A percentile compares a stretch with the other conserved stretches of the same genome.
Evolutionary conservation across 352 stramenopile species (phyloP).

Genomic region (Phytophthora melonis): DNA sequence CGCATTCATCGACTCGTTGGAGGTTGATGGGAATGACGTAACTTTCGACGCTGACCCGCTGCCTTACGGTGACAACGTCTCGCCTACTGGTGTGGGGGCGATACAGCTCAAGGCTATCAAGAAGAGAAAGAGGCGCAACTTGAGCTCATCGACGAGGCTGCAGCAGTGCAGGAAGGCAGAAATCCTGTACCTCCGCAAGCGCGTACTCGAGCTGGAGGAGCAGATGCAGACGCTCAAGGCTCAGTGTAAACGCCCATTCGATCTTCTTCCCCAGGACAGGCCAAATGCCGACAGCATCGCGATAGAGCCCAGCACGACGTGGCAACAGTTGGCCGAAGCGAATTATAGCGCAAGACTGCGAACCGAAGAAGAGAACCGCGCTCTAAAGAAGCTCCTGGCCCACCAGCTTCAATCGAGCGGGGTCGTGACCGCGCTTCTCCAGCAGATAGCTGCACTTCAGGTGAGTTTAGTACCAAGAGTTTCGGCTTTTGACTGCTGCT

Average conservation of each 20-base stretch:
- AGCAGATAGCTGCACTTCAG: constrained; percentile 1
- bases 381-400: constrained; percentile 7
- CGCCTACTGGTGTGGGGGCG: constrained; percentile 1
- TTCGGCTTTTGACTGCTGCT: neutral
- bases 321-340: constrained; percentile 6
- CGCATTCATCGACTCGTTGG: constrained; percentile 19
- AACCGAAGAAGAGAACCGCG: constrained; percentile 16
- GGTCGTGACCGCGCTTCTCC: neutral
- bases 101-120: neutral
- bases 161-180: constrained; percentile 30
- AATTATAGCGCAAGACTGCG: constrained; percentile 11
- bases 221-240: neutral
- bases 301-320: neutral
- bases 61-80: neutral
- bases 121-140: constrained; percentile 25
- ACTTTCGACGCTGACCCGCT: neutral
- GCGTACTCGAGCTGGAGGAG: constrained; percentile 22
- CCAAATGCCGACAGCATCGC: neutral
- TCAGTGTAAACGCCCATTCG: neutral
- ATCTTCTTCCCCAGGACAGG: neutral
- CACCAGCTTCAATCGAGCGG: constrained; percentile 1
- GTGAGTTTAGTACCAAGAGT: neutral
- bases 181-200: constrained; percentile 18
- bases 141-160: constrained; percentile 32
- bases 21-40: neutral